Conservation (phyloP, 495 filamentous ascomycete genomes). For the Pseudoneurospora amorphoporcata region DNA sequence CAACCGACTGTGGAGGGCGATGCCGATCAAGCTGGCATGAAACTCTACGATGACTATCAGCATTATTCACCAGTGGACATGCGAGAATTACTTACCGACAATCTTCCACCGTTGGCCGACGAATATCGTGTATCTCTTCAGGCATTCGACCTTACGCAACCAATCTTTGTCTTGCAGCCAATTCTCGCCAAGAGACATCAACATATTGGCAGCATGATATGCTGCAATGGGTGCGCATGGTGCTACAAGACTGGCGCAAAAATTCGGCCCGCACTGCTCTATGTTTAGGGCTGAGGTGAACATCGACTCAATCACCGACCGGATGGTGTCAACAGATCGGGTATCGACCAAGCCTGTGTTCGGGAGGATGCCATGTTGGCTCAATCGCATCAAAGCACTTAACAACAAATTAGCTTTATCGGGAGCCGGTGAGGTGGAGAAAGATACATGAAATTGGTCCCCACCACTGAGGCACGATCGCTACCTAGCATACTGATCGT, state of each 20-base stretch:
- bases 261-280: not conserved
- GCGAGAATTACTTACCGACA: slow-evolving; percentile 11
- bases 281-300: slow-evolving; percentile 6
- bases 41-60: not conserved
- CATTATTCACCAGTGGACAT: not conserved
- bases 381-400: slow-evolving; percentile 21
- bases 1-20: slow-evolving; percentile 1
- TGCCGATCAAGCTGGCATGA: not conserved
- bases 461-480: slow-evolving; percentile 14
- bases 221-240: slow-evolving; percentile 16
- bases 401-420: slow-evolving; percentile 5
- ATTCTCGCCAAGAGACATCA: slow-evolving; percentile 16
- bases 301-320: slow-evolving; percentile 11
- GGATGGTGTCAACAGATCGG: slow-evolving; percentile 9
- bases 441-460: slow-evolving; percentile 21
- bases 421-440: not conserved
- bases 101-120: slow-evolving; percentile 17
- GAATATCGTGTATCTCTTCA: slow-evolving; percentile 7
- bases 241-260: slow-evolving; percentile 6
- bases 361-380: slow-evolving; percentile 13
- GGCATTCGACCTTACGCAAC: slow-evolving; percentile 10
- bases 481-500: slow-evolving; percentile 5
- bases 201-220: slow-evolving; percentile 15
- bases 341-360: not conserved
- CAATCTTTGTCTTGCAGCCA: slow-evolving; percentile 10